Evolutionary conservation across 768 basidiomycete genomes (phyloP).

Genomic region (Lanmaoa rubissima): DNA sequence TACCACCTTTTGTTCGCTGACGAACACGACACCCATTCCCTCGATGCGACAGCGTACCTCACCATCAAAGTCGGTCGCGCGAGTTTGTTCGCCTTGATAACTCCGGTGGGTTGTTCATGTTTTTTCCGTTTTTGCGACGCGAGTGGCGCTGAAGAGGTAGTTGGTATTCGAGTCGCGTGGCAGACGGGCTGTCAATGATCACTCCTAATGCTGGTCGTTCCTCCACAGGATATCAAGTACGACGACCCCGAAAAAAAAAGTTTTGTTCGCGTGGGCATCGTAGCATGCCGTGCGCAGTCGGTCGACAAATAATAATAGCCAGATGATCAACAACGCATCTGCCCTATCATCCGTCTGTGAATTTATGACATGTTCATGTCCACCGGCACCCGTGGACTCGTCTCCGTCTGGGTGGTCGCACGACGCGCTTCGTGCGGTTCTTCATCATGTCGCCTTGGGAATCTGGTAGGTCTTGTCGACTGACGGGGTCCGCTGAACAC

Average conservation of each 20-base stretch:
- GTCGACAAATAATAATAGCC: not conserved
- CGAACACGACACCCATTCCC: no score
- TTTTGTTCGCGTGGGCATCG: not conserved
- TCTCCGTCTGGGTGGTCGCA: no score
- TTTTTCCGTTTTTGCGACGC: not conserved
- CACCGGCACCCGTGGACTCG: no score
- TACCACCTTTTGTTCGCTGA: no score
- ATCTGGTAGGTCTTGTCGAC: no score
- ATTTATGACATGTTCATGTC: not conserved
- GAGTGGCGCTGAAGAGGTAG: no score
- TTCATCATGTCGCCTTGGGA: no score
- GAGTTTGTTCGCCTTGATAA: no score
- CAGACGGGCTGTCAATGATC: not conserved
- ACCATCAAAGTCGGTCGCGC: no score
- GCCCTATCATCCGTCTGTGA: constrained; percentile 6
- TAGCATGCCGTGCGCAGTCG: not conserved
- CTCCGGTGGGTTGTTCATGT: not conserved
- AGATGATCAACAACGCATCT: not conserved
- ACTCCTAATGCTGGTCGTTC: not conserved
- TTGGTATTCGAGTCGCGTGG: not conserved
- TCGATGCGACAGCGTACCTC: no score
- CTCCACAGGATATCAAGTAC: constrained; percentile 1
- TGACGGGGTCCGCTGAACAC: no score
- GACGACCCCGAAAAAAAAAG: not conserved
- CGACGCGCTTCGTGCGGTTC: no score